Percentiles rank a stretch among this genome's conserved stretches.
phyloP scores from a whole-genome alignment of 345 rosid species.

The Litchi chinensis region DNA sequence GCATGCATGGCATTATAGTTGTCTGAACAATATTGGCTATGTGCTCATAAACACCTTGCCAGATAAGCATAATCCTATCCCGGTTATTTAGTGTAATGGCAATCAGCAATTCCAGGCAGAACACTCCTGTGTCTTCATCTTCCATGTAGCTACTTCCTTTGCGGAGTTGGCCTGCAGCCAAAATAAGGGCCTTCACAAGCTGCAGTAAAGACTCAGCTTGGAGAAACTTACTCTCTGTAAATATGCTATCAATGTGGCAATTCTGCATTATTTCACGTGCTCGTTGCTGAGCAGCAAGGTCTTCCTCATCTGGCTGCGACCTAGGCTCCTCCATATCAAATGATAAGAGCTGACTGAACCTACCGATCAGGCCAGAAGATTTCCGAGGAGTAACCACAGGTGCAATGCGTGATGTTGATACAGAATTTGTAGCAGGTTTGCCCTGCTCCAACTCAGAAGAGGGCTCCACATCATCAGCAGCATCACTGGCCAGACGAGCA shows the following conservation, averaged over 20 bases:
- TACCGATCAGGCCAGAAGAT: constrained; percentile 64
- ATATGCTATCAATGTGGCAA: constrained; percentile 65
- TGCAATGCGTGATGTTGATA: constrained; percentile 33
- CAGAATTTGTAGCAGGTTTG: constrained; percentile 35
- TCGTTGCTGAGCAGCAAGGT: constrained; percentile 53
- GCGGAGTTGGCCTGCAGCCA: constrained; percentile 41
- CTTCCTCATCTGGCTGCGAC: constrained; percentile 55
- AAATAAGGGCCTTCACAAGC: constrained; percentile 59
- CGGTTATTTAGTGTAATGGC: constrained; percentile 69
- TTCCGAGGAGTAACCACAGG: constrained; percentile 40
- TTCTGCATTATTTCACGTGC: constrained; percentile 56
- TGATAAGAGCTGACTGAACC: constrained; percentile 70
- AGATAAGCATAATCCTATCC: constrained; percentile 69
- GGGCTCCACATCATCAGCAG: constrained; percentile 54
- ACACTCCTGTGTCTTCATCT: constrained; percentile 57
- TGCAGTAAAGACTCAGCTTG: constrained; percentile 68
- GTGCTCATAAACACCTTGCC: constrained; percentile 67
- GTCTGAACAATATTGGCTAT: constrained; percentile 67
- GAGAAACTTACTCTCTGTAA: constrained; percentile 75
- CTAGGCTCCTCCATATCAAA: constrained; percentile 70
- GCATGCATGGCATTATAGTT: constrained; percentile 52
- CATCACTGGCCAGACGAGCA: constrained; percentile 55
- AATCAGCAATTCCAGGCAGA: constrained; percentile 71
- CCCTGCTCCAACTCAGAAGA: constrained; percentile 45
- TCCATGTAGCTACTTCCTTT: constrained; percentile 34